Base-by-base conservation (phyloP, 495 filamentous ascomycete species). In the Copromyces sp. region DNA sequence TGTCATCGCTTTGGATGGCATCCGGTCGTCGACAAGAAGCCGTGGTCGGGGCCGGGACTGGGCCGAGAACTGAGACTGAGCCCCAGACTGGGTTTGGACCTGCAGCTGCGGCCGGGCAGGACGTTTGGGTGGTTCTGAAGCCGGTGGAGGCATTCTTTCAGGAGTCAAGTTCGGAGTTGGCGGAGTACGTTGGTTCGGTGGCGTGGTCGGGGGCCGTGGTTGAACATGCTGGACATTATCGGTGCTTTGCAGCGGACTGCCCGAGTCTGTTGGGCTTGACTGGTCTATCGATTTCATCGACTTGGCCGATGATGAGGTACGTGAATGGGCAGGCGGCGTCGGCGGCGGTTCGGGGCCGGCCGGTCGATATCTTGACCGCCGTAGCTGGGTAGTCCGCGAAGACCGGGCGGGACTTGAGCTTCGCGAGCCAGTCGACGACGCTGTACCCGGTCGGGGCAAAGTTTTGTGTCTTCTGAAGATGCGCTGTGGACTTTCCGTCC, bases 161-260 rank as follows among this genome's bases (percentile, higher is more conserved):
- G 91, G 90, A 3, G 81, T 94, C 42, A 90, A 87, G 44, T 93
- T 91, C 12, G 91, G 90, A 9, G 81, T 94, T 20, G 90, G 91
- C 32, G 90, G 92, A 73, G 89, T 91, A 69, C 86, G 86, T 71
- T 90, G 87, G 75, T 87, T 86, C 41, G 86, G 83, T 39, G 89
- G 89, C 7, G 90, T 92, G 71, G 82, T 78, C 70, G 86, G 86
- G 1, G 81, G 75, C 29, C 69, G 75, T 69, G 80, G 71, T 40
- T 74, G 69, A 39, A 74, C 70, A 20, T 45, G 35, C 38, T 71
- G 32, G 9, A 72, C 75, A 68, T 77, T 78, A 39, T 80, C 75
- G 69, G 74, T 74, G 72, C 80, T 82, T 45, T 75, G 78, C 74
- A 77, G 74, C 65, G 79, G 79, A 70, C 61, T 83, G 65, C 74